These are phyloP conservation scores for Venturia aucupariae DNA, from an alignment of 2,329 filamentous ascomycete species.

Conservation along the genomic window DNA sequence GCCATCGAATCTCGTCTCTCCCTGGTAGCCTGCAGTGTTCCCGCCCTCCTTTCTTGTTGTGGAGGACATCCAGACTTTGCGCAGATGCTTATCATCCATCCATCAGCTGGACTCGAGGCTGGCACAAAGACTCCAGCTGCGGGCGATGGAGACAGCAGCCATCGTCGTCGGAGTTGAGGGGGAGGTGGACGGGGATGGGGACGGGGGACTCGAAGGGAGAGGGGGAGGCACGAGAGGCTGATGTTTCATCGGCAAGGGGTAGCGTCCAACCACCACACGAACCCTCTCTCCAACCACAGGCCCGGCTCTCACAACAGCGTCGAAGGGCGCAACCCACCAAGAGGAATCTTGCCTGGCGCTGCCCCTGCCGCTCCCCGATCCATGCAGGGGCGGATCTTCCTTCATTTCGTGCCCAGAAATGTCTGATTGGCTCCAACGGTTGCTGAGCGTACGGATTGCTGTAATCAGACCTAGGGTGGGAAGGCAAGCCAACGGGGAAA, in stretches of 20 bases:
- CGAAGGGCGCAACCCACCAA: not conserved
- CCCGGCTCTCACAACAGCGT: not conserved
- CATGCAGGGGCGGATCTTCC: conserved; percentile 8
- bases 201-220: too few species aligned
- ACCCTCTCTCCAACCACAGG: not conserved
- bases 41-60: not conserved
- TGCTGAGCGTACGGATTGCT: not conserved
- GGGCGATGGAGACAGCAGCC: not conserved
- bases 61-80: too few species aligned
- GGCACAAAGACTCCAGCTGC: too few species aligned
- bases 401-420: conserved; percentile 1
- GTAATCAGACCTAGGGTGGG: not conserved
- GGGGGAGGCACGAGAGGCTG: too few species aligned
- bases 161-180: not conserved
- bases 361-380: not conserved
- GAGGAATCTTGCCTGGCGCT: conserved; percentile 4
- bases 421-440: not conserved
- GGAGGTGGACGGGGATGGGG: too few species aligned
- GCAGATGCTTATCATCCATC: too few species aligned
- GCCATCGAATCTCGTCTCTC: not conserved
- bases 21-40: not conserved
- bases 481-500: conserved; percentile 4
- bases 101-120: too few species aligned
- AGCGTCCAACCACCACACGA: not conserved
- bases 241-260: conserved; percentile 1